A percentile compares a stretch with the other conserved stretches of the same genome.
Evolutionary conservation across 371 early-diverging fungal species (phyloP).

Genomic region (Mortierella sp.): DNA sequence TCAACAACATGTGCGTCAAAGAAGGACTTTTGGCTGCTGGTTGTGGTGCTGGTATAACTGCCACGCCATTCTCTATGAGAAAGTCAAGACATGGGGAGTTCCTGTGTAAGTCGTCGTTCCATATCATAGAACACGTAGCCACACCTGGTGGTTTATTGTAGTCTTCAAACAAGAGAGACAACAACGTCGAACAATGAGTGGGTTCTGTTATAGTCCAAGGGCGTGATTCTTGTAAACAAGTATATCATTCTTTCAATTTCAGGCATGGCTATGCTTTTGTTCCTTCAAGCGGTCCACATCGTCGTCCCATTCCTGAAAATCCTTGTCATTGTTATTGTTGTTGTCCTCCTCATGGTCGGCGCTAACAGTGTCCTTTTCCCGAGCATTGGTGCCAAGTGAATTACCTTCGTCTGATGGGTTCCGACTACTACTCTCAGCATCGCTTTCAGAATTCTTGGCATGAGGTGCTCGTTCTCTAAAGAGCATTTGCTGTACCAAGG

Average conservation of each 20-base stretch:
- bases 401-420: slow-evolving; percentile 30
- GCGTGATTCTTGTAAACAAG: no score
- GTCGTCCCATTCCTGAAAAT: slow-evolving; percentile 21
- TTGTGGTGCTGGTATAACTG: background rate
- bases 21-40: slow-evolving; percentile 7
- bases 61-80: background rate
- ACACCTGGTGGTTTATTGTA: slow-evolving; percentile 13
- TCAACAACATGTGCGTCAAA: slow-evolving; percentile 25
- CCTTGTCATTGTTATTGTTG: no score
- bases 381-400: background rate
- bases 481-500: slow-evolving; percentile 51
- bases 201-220: background rate
- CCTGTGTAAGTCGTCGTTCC: no score
- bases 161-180: slow-evolving; percentile 12
- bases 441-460: slow-evolving; percentile 7
- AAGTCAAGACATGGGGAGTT: no score
- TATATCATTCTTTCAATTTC: background rate
- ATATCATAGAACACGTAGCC: background rate
- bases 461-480: slow-evolving; percentile 41
- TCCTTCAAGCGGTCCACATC: slow-evolving; percentile 6
- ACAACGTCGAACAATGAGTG: background rate
- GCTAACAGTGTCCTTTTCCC: slow-evolving; percentile 2
- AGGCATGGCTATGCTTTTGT: slow-evolving; percentile 20
- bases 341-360: background rate
- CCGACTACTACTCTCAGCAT: background rate